Evolutionary conservation across 2,329 filamentous ascomycete species (phyloP).

Genomic region (Berkeleyomyces rouxiae): DNA sequence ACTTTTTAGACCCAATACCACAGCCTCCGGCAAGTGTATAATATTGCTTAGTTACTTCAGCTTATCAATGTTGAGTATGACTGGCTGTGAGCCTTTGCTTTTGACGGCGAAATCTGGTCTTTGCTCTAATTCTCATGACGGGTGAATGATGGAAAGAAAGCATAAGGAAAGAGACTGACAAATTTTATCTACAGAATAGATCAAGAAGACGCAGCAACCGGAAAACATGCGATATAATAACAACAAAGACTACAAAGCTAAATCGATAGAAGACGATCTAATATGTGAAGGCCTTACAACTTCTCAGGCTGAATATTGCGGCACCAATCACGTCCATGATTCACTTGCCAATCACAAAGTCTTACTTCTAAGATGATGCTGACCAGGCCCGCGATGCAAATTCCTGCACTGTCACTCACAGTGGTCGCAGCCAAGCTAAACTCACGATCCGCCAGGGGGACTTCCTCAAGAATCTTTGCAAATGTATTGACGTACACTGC

Average conservation of each 20-base stretch:
- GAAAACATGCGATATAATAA: too few species aligned
- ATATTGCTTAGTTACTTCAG: too few species aligned
- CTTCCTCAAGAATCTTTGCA: constrained; percentile 75
- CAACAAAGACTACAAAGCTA: too few species aligned
- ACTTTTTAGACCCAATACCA: neutral
- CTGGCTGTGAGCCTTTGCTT: too few species aligned
- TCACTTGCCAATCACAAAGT: constrained; percentile 71
- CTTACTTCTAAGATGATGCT: constrained; percentile 68
- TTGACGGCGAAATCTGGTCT: too few species aligned
- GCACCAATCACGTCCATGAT: constrained; percentile 63
- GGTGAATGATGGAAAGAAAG: too few species aligned
- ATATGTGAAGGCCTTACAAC: neutral
- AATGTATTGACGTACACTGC: constrained; percentile 94
- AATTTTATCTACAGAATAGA: too few species aligned
- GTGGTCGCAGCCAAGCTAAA: constrained; percentile 82
- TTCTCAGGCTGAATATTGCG: constrained; percentile 30
- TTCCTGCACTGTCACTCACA: constrained; percentile 81
- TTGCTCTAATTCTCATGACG: too few species aligned
- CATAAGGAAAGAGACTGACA: too few species aligned
- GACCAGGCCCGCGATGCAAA: constrained; percentile 73
- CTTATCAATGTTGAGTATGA: too few species aligned
- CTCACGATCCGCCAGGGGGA: constrained; percentile 63
- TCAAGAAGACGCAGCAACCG: too few species aligned
- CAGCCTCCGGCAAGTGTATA: neutral
- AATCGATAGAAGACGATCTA: too few species aligned